Evolutionary conservation across 2,329 filamentous ascomycete species (phyloP).

Genomic region (Diatrype stigma): DNA sequence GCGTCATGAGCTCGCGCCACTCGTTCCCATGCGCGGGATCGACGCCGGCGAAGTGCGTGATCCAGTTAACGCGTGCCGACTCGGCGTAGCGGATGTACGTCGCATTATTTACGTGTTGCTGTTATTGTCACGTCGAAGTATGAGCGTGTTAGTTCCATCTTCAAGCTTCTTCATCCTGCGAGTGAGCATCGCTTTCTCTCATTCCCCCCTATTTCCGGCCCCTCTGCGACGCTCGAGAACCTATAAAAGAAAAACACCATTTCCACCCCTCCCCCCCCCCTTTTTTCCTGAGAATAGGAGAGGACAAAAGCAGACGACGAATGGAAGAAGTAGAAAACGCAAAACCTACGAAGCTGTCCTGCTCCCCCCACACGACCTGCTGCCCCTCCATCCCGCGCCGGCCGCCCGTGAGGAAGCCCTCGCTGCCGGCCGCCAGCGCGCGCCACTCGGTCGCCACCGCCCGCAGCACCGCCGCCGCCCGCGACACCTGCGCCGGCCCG

Average conservation of each 20-base stretch:
- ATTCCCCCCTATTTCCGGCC: too few relatives aligned
- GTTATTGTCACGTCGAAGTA: slow-evolving; percentile 24
- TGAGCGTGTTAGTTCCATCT: too few relatives aligned
- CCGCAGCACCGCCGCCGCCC: slow-evolving; percentile 56
- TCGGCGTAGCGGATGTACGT: slow-evolving; percentile 82
- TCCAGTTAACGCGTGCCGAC: slow-evolving; percentile 74
- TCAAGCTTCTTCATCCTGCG: too few relatives aligned
- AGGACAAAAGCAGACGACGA: too few relatives aligned
- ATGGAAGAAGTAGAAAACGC: too few relatives aligned
- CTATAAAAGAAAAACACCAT: too few relatives aligned
- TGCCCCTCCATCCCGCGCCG: slow-evolving; percentile 19
- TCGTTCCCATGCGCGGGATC: slow-evolving; percentile 56
- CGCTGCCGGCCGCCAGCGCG: slow-evolving; percentile 31
- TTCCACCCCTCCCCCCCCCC: too few relatives aligned
- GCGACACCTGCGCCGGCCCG: slow-evolving; percentile 48
- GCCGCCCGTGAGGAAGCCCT: slow-evolving; percentile 22
- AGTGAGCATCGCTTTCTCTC: too few relatives aligned
- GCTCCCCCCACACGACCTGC: slow-evolving; percentile 56
- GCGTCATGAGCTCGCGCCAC: slow-evolving; percentile 68
- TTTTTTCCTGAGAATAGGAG: not conserved
- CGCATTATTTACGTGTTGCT: slow-evolving; percentile 79
- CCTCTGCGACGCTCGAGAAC: too few relatives aligned
- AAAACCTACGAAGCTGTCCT: slow-evolving; percentile 53
- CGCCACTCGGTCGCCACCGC: slow-evolving; percentile 63
- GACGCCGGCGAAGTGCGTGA: slow-evolving; percentile 61